phyloP scores from a whole-genome alignment of 768 basidiomycete genomes.

The Boletus rufocinnamomeus region DNA sequence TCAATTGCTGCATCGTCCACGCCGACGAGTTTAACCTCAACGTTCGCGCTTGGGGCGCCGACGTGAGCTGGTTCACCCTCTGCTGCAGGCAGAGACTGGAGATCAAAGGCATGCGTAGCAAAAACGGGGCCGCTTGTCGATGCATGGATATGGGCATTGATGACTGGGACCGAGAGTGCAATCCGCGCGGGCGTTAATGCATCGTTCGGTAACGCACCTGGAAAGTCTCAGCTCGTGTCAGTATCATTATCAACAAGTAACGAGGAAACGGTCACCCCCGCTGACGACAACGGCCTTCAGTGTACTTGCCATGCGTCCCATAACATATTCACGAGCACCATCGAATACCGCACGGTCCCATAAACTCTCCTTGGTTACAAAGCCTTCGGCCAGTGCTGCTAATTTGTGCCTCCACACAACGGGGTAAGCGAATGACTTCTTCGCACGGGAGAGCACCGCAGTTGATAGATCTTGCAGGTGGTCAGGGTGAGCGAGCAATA shows the following conservation, averaged over 20 bases:
- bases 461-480: slow-evolving; percentile 59
- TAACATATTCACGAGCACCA: slow-evolving; percentile 55
- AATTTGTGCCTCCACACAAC: slow-evolving; percentile 81
- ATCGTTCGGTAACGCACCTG: slow-evolving; percentile 53
- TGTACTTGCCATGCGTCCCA: slow-evolving; percentile 62
- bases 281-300: slow-evolving; percentile 71
- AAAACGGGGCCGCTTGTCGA: slow-evolving; percentile 75
- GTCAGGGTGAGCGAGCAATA: slow-evolving; percentile 69
- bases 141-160: slow-evolving; percentile 62
- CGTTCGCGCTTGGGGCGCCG: slow-evolving; percentile 83
- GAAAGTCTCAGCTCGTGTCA: not conserved
- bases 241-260: not conserved
- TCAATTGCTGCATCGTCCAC: slow-evolving; percentile 69
- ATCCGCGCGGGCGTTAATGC: slow-evolving; percentile 65
- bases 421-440: slow-evolving; percentile 54
- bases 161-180: slow-evolving; percentile 74
- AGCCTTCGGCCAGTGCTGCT: slow-evolving; percentile 68
- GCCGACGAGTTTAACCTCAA: slow-evolving; percentile 77
- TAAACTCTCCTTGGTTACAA: slow-evolving; percentile 73
- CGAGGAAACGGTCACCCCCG: slow-evolving; percentile 52
- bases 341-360: slow-evolving; percentile 85
- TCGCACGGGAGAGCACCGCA: slow-evolving; percentile 55
- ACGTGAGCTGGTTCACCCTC: slow-evolving; percentile 45
- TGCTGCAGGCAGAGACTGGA: slow-evolving; percentile 66
- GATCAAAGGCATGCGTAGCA: slow-evolving; percentile 80